These are phyloP conservation scores for Aegilops sharonensis DNA, from an alignment of 176 grass and related monocot species.

Conservation along the genomic window DNA sequence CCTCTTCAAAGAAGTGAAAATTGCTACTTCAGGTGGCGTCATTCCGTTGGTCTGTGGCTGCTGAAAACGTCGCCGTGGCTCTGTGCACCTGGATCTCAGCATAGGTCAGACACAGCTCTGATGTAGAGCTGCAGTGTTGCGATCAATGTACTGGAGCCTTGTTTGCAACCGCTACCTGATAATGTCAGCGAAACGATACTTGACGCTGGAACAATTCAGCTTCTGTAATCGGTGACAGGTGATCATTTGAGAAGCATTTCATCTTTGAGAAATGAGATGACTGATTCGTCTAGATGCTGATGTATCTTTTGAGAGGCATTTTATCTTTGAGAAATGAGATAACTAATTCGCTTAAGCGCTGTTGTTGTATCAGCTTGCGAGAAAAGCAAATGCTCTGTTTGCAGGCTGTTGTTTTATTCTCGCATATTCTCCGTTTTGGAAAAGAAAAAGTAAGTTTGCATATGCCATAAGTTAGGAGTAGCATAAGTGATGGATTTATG, in stretches of 20 bases:
- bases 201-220: background rate
- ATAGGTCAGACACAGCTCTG: background rate
- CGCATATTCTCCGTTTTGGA: too few relatives aligned
- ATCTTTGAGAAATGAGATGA: background rate
- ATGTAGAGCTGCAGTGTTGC: background rate
- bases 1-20: constrained; percentile 71
- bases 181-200: background rate
- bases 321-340: background rate
- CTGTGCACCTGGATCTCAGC: background rate
- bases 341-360: background rate
- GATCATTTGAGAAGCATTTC: background rate
- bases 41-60: background rate
- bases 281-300: background rate
- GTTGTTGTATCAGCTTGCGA: background rate
- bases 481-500: too few relatives aligned
- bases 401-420: too few relatives aligned
- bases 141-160: background rate
- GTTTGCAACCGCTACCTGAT: background rate
- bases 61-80: background rate
- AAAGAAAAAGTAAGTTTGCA: too few relatives aligned
- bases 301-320: background rate
- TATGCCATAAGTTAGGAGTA: too few relatives aligned
- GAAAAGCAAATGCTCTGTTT: background rate
- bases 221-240: background rate
- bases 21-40: background rate